phyloP scores from a whole-genome alignment of 2,329 filamentous ascomycete genomes.

The Tolypocladium endophyticum region DNA sequence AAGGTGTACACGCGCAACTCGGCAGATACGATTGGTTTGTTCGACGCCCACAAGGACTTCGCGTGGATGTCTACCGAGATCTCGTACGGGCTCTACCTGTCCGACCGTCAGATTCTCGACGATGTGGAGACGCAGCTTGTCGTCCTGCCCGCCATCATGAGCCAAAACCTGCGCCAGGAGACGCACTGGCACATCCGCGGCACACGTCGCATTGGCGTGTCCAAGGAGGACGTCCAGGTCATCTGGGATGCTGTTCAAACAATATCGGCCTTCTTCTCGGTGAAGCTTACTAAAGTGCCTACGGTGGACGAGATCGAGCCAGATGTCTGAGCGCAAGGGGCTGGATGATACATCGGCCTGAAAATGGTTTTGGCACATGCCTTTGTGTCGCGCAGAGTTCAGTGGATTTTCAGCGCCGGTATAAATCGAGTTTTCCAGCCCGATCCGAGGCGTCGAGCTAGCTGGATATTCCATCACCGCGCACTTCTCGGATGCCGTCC shows the following conservation, averaged over 20 bases:
- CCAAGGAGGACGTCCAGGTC: neutral
- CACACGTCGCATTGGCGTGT: neutral
- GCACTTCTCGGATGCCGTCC: too few relatives aligned
- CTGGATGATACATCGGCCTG: neutral
- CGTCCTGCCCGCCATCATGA: conserved; percentile 44
- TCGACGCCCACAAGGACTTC: conserved; percentile 26
- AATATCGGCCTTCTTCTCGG: neutral
- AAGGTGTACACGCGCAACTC: conserved; percentile 40
- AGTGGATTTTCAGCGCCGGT: neutral
- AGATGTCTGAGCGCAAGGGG: neutral
- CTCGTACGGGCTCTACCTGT: conserved; percentile 47
- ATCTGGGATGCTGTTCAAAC: neutral
- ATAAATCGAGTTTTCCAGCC: neutral
- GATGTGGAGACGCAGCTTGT: conserved; percentile 45
- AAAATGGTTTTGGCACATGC: neutral
- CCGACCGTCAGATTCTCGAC: conserved; percentile 42
- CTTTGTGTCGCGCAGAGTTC: neutral
- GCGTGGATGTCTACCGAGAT: conserved; percentile 43
- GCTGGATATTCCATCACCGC: too few relatives aligned
- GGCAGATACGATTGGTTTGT: conserved; percentile 19
- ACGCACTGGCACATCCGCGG: conserved; percentile 40
- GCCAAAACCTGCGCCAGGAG: conserved; percentile 41
- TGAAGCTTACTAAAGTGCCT: neutral
- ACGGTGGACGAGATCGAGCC: neutral
- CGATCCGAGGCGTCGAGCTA: neutral